These are phyloP conservation scores for Wickerhamomyces canadensis DNA, from an alignment of 805 yeast genomes.

Conservation along the genomic window DNA sequence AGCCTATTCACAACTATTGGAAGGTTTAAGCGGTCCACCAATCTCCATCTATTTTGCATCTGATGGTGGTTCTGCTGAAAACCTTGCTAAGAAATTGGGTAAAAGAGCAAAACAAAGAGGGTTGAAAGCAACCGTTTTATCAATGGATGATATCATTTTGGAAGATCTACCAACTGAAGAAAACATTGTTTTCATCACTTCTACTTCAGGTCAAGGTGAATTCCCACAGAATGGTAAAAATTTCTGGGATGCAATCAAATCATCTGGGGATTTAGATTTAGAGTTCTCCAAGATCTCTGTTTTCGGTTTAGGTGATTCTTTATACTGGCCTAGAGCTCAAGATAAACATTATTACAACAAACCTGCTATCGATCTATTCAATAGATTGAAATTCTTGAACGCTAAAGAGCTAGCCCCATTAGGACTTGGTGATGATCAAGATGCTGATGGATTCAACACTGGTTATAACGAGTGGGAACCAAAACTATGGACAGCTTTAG, in stretches of 20 bases:
- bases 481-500: slow-evolving; percentile 78
- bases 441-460: slow-evolving; percentile 90
- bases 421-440: slow-evolving; percentile 96
- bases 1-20: slow-evolving; percentile 72
- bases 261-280: slow-evolving; percentile 65
- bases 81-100: slow-evolving; percentile 63
- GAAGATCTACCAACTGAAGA: slow-evolving; percentile 47
- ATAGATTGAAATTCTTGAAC: slow-evolving; percentile 62
- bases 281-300: slow-evolving; percentile 61
- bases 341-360: slow-evolving; percentile 92
- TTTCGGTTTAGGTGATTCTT: slow-evolving; percentile 90
- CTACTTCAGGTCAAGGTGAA: slow-evolving; percentile 96
- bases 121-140: slow-evolving; percentile 41
- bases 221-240: slow-evolving; percentile 72
- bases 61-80: slow-evolving; percentile 89
- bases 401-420: slow-evolving; percentile 67
- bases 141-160: slow-evolving; percentile 59
- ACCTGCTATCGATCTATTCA: slow-evolving; percentile 71
- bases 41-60: slow-evolving; percentile 77
- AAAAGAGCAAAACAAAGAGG: slow-evolving; percentile 51
- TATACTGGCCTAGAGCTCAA: slow-evolving; percentile 97
- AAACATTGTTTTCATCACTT: slow-evolving; percentile 54
- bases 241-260: slow-evolving; percentile 69
- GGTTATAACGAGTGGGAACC: slow-evolving; percentile 90
- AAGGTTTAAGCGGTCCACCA: slow-evolving; percentile 86